phyloP scores from a whole-genome alignment of 306 rosid genomes.

The Fragaria nilgerrensis region DNA sequence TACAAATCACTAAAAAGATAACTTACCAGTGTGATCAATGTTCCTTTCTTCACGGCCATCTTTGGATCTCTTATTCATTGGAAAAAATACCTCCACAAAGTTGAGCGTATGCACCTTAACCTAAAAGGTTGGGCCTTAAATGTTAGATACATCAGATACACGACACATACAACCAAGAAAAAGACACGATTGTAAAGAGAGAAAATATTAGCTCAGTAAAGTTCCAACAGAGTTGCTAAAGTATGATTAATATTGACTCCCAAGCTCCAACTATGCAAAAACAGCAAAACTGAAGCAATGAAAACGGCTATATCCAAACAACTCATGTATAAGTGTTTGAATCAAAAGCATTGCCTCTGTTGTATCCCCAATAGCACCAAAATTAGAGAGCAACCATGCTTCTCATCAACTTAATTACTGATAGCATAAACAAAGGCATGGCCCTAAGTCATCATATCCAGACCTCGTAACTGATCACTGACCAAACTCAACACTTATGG shows the following conservation, averaged over 20 bases:
- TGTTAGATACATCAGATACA: neutral
- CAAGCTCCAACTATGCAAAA: neutral
- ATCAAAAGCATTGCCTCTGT: neutral
- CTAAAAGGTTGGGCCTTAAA: constrained; percentile 28
- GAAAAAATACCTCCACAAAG: constrained; percentile 41
- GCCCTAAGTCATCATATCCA: neutral
- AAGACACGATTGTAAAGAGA: neutral
- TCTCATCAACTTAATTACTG: neutral
- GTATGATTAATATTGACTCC: neutral
- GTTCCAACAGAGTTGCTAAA: neutral
- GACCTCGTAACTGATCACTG: neutral
- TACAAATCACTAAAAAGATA: neutral
- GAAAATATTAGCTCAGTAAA: neutral
- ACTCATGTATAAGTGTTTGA: neutral
- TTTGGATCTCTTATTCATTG: neutral
- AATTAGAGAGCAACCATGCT: neutral
- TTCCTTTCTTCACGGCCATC: constrained; percentile 6
- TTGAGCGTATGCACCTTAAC: constrained; percentile 49
- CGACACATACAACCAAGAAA: neutral
- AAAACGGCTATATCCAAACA: neutral
- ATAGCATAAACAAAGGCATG: neutral
- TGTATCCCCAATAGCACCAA: neutral
- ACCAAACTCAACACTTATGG: neutral
- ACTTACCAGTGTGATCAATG: constrained; percentile 28
- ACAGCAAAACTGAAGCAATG: neutral